Evolutionary conservation across 768 basidiomycete genomes (phyloP), one percentile per base, ranked within the genome.

Genomic region (Hygrocybe coccinea): DNA sequence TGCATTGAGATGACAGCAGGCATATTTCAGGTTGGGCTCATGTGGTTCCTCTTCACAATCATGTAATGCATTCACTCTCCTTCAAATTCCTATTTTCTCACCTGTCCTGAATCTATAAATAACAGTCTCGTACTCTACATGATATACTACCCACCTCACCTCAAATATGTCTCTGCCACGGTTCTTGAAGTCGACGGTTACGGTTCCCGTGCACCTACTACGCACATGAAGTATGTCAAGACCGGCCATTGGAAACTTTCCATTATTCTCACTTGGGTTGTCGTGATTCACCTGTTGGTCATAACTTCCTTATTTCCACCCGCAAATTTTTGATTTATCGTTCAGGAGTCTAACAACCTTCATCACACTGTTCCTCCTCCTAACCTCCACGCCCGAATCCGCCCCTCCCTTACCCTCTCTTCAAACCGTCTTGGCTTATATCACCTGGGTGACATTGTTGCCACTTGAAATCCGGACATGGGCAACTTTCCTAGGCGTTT

Each of bases 71-170:
- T 22, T 41, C 38, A n/a, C 44, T 46, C 21, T 22, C 22, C 29
- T 22, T 46, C 44, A 53, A 88, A 78, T 56, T 22, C 22, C 21
- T 36, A 8, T 24, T 14, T 48, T n/a, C 52, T 34, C n/a, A 29
- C 22, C 19, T 48, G n/a, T 52, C 21, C 50, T 12, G 50, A 22
- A 15, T 45, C 19, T 24, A 17, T 15, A 2, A 29, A 12, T 24
- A 6, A n/a, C 60, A 97, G 95, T 43, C 77, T 97, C 56, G 78
- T 95, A 0, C 81, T 99, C 2, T 98, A 90, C 73, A 85, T 99
- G 74, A 74, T 89, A 38, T 98, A 94, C 75, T 98, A 91, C 67
- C 97, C 97, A 0, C 71, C 78, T 5, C 83, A 89, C 63, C 82
- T 88, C 65, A 97, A 95, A 71, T 89, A 85, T 65, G 70, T 72